Percentiles rank a stretch among this genome's conserved stretches.
These are phyloP conservation scores for Pichia sp. DNA, from an alignment of 1,139 yeast genomes.

Conservation along the genomic window DNA sequence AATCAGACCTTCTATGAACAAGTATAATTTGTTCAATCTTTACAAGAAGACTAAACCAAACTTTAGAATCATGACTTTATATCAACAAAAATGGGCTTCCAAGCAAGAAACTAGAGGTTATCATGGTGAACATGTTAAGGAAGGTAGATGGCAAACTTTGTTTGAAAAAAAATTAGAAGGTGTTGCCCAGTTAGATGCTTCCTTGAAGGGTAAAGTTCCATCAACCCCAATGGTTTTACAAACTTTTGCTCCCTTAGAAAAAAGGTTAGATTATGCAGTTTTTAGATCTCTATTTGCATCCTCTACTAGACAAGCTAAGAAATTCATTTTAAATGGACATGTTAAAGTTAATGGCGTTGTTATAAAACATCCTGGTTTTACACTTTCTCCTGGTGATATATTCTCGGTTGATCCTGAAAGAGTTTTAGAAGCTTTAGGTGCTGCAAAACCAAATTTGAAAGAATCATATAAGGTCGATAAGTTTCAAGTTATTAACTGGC, in stretches of 20 bases:
- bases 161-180: slow-evolving; percentile 74
- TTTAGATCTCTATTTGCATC: slow-evolving; percentile 93
- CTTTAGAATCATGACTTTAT: slow-evolving; percentile 37
- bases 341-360: slow-evolving; percentile 80
- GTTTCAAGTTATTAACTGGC: slow-evolving; percentile 69
- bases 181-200: slow-evolving; percentile 78
- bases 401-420: slow-evolving; percentile 82
- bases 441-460: slow-evolving; percentile 67
- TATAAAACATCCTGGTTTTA: slow-evolving; percentile 75
- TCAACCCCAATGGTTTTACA: slow-evolving; percentile 80
- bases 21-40: slow-evolving; percentile 81
- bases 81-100: slow-evolving; percentile 87
- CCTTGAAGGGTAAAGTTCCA: slow-evolving; percentile 54
- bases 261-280: slow-evolving; percentile 80
- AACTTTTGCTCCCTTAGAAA: slow-evolving; percentile 82
- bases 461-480: slow-evolving; percentile 64
- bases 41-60: slow-evolving; percentile 57
- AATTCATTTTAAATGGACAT: slow-evolving; percentile 73
- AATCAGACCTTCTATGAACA: slow-evolving; percentile 88
- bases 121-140: slow-evolving; percentile 92
- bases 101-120: slow-evolving; percentile 91
- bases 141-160: slow-evolving; percentile 66
- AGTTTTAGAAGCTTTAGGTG: slow-evolving; percentile 80
- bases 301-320: slow-evolving; percentile 89
- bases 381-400: slow-evolving; percentile 77